A percentile compares a stretch with the other conserved stretches of the same genome.
Evolutionary conservation across 1,284 basidiomycete genomes (phyloP).

Genomic region (Ganoderma lingzhi): DNA sequence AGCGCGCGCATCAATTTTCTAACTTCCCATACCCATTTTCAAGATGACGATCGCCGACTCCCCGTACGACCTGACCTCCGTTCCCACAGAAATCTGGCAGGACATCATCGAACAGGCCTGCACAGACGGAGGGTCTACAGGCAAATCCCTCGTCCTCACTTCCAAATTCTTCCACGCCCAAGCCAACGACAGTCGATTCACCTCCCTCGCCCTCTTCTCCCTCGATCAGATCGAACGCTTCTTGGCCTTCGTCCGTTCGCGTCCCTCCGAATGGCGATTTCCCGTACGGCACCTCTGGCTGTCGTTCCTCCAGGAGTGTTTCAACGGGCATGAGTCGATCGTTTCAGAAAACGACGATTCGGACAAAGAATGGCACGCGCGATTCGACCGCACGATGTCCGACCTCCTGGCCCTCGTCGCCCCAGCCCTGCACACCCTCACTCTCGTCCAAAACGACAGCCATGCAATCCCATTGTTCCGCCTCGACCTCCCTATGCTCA

Average conservation of each 20-base stretch:
- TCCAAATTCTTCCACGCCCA: constrained; percentile 18
- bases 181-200: constrained; percentile 9
- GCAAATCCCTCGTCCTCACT: constrained; percentile 20
- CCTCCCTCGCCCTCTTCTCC: constrained; percentile 13
- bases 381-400: neutral
- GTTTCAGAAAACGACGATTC: neutral
- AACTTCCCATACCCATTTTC: neutral
- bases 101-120: constrained; percentile 13
- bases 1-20: neutral
- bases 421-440: neutral
- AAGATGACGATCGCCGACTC: neutral
- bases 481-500: constrained; percentile 10
- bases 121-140: constrained; percentile 21
- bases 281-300: constrained; percentile 10
- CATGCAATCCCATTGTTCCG: neutral
- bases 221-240: constrained; percentile 8
- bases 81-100: constrained; percentile 22
- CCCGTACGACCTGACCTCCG: neutral
- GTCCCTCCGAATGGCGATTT: neutral
- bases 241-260: neutral
- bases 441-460: neutral
- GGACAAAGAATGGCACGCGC: neutral
- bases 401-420: neutral
- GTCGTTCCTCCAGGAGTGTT: constrained; percentile 5
- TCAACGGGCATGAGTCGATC: neutral